A percentile compares a stretch with the other conserved stretches of the same genome.
Conservation (phyloP, 805 yeast genomes). For the Saccharomycopsis guyanensis region DNA sequence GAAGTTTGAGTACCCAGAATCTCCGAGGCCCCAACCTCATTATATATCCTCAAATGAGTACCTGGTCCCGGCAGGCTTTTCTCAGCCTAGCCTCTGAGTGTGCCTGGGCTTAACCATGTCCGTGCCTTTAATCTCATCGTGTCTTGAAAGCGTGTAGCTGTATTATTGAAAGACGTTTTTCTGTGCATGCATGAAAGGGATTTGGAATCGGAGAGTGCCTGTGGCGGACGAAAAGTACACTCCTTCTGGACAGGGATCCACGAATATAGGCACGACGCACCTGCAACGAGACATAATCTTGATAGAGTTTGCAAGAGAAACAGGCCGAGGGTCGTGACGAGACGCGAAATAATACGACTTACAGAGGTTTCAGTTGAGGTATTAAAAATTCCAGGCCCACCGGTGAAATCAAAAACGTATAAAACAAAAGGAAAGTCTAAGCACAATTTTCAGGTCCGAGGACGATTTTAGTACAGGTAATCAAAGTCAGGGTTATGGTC, state of each 20-base stretch:
- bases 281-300: too few relatives aligned
- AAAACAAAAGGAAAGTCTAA: too few relatives aligned
- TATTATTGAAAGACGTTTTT: background rate
- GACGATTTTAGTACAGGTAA: constrained; percentile 27
- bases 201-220: background rate
- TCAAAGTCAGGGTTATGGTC: constrained; percentile 32
- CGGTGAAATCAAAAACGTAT: too few relatives aligned
- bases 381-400: too few relatives aligned
- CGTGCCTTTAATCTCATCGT: background rate
- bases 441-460: too few relatives aligned
- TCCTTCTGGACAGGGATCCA: background rate
- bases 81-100: background rate
- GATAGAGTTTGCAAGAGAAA: too few relatives aligned
- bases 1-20: background rate
- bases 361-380: too few relatives aligned
- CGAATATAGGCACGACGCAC: background rate
- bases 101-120: background rate
- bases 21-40: too few relatives aligned
- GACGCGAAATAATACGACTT: too few relatives aligned
- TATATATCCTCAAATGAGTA: background rate
- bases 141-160: background rate
- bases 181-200: background rate
- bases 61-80: background rate
- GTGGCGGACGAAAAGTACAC: background rate
- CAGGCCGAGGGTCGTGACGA: too few relatives aligned